Conservation (phyloP, 1,284 basidiomycete species). For the Salmacisia buchloeana region DNA sequence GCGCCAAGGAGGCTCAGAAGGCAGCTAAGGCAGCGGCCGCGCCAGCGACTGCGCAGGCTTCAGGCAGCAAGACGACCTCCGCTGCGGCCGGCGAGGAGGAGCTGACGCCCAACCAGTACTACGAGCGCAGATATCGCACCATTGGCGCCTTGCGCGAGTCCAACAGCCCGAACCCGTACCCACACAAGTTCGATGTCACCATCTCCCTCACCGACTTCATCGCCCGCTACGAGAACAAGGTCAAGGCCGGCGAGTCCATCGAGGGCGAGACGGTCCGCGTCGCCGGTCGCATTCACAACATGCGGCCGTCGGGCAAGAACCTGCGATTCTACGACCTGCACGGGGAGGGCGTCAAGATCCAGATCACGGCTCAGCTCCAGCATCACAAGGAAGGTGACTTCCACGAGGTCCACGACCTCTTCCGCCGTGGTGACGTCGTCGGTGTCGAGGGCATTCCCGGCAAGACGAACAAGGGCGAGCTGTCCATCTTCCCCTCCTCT, state of each 20-base stretch:
- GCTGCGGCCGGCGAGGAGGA: slow-evolving; percentile 25
- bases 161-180: slow-evolving; percentile 79
- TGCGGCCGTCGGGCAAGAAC: slow-evolving; percentile 75
- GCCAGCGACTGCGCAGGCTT: slow-evolving; percentile 16
- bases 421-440: slow-evolving; percentile 92
- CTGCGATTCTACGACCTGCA: slow-evolving; percentile 93
- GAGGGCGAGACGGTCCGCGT: slow-evolving; percentile 57
- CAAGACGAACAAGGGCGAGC: slow-evolving; percentile 91
- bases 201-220: slow-evolving; percentile 74
- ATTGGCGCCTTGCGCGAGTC: slow-evolving; percentile 81
- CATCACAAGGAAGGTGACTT: slow-evolving; percentile 60
- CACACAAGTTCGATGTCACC: slow-evolving; percentile 95
- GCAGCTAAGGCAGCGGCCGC: slow-evolving; percentile 60
- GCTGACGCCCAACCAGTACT: slow-evolving; percentile 70
- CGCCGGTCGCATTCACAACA: slow-evolving; percentile 86
- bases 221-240: slow-evolving; percentile 63
- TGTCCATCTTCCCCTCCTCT: slow-evolving; percentile 76
- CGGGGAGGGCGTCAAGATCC: slow-evolving; percentile 85
- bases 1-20: slow-evolving; percentile 78
- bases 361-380: slow-evolving; percentile 90
- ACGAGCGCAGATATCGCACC: slow-evolving; percentile 80
- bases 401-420: slow-evolving; percentile 69
- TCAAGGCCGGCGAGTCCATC: slow-evolving; percentile 42
- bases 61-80: slow-evolving; percentile 15
- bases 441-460: slow-evolving; percentile 83